These are phyloP conservation scores for Streptanthus diversifolius DNA, from an alignment of 345 rosid species.

Conservation along the genomic window DNA sequence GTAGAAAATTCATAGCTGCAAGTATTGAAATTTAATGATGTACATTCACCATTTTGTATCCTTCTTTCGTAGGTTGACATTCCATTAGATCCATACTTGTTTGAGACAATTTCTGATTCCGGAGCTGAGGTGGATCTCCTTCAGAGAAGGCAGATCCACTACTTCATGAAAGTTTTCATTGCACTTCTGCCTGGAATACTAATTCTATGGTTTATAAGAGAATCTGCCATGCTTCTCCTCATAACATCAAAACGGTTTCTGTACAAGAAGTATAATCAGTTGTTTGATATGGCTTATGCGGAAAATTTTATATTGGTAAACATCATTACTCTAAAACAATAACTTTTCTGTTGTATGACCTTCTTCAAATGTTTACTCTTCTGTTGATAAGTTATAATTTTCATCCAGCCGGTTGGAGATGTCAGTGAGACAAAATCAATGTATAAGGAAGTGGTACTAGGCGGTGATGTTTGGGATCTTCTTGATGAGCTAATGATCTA, in stretches of 20 bases:
- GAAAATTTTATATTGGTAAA: constrained; percentile 90
- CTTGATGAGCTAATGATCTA: constrained; percentile 94
- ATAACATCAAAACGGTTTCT: constrained; percentile 79
- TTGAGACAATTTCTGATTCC: constrained; percentile 74
- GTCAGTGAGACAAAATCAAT: constrained; percentile 81
- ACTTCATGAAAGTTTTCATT: constrained; percentile 74
- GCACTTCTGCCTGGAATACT: constrained; percentile 82
- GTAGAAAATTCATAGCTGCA: constrained; percentile 35
- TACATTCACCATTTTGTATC: constrained; percentile 26
- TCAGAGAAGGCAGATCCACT: constrained; percentile 87
- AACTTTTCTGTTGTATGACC: background rate
- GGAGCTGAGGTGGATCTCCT: constrained; percentile 96
- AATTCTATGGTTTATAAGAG: constrained; percentile 74
- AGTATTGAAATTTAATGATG: background rate
- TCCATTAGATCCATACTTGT: constrained; percentile 90
- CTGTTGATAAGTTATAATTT: constrained; percentile 16
- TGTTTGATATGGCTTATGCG: constrained; percentile 85
- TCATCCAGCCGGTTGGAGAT: constrained; percentile 86
- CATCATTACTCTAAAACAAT: constrained; percentile 18
- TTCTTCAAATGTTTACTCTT: constrained; percentile 17
- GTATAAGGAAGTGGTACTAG: constrained; percentile 91
- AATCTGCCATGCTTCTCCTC: constrained; percentile 74
- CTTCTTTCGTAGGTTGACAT: constrained; percentile 64
- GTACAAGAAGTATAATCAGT: constrained; percentile 81
- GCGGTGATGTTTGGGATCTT: constrained; percentile 99